Conservation (phyloP, 164 flowering plant genomes). For the Stephania yunnanensis region DNA sequence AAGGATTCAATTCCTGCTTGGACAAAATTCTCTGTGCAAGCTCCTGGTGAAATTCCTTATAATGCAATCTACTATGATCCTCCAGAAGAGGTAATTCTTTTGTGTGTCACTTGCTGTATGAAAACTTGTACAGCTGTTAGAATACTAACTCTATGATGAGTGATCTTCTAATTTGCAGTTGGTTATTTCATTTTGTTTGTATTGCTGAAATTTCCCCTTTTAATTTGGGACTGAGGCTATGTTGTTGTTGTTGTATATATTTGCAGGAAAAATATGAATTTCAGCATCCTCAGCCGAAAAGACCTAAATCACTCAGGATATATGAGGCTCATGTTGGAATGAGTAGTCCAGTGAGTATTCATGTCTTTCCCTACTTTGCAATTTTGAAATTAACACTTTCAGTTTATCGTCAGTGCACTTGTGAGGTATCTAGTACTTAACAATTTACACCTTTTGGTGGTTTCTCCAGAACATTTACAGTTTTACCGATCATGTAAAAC, state of each 20-base stretch:
- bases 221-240: too few species aligned
- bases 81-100: slow-evolving; percentile 73
- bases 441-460: not conserved
- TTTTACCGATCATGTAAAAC: too few species aligned
- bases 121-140: not conserved
- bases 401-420: not conserved
- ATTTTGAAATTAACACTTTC: not conserved
- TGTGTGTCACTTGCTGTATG: not conserved
- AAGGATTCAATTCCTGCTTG: slow-evolving; percentile 99
- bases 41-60: slow-evolving; percentile 94
- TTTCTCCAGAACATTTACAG: not conserved
- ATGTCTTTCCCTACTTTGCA: slow-evolving; percentile 10
- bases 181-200: not conserved
- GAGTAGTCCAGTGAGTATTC: slow-evolving; percentile 78
- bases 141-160: not conserved
- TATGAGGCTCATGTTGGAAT: slow-evolving; percentile 98
- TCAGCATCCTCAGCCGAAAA: slow-evolving; percentile 81
- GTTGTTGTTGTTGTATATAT: too few species aligned
- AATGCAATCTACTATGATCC: slow-evolving; percentile 98
- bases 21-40: slow-evolving; percentile 95
- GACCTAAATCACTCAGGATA: slow-evolving; percentile 82
- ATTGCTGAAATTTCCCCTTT: not conserved
- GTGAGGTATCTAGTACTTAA: not conserved
- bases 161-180: not conserved
- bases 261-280: slow-evolving; percentile 80